Percentiles rank a stretch among this genome's conserved stretches.
Conservation (phyloP, 2,329 filamentous ascomycete genomes). For the Hypoxylon sp. region DNA sequence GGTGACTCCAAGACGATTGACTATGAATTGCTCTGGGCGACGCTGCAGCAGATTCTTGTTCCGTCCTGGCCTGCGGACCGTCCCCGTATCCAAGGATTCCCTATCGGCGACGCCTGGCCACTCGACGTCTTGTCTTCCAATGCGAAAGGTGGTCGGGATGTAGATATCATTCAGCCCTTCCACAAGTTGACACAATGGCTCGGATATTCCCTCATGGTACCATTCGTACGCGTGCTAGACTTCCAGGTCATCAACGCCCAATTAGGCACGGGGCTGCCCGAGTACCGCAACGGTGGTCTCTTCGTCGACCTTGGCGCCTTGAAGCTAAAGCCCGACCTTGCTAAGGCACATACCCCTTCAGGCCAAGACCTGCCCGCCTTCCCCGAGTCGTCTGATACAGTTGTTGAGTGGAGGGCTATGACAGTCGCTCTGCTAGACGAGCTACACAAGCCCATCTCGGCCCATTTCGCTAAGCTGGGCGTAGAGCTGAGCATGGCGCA, state of each 20-base stretch:
- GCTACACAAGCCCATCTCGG: constrained; percentile 50
- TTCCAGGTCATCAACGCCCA: constrained; percentile 60
- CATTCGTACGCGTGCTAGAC: constrained; percentile 61
- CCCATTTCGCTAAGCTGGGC: constrained; percentile 40
- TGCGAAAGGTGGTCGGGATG: background rate
- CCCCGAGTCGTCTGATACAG: constrained; percentile 56
- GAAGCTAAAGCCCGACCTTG: constrained; percentile 55
- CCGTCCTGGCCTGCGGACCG: constrained; percentile 14
- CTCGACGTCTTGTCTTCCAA: background rate
- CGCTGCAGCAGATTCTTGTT: constrained; percentile 8
- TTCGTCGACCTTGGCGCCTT: constrained; percentile 68
- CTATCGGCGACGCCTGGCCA: constrained; percentile 18
- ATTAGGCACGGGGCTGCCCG: constrained; percentile 71
- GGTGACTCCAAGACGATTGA: constrained; percentile 6
- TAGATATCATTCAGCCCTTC: constrained; percentile 57
- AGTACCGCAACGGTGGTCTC: constrained; percentile 76
- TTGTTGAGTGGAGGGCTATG: constrained; percentile 70
- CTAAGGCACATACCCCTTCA: background rate
- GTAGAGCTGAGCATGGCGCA: constrained; percentile 56
- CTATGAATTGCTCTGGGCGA: constrained; percentile 4
- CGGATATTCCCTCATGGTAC: constrained; percentile 75
- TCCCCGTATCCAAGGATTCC: constrained; percentile 8
- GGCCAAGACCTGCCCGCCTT: constrained; percentile 34
- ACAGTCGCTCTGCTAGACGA: constrained; percentile 67
- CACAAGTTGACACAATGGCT: constrained; percentile 77